Conservation (phyloP, 2,329 filamentous ascomycete species). For the Salinomyces thailandicus region DNA sequence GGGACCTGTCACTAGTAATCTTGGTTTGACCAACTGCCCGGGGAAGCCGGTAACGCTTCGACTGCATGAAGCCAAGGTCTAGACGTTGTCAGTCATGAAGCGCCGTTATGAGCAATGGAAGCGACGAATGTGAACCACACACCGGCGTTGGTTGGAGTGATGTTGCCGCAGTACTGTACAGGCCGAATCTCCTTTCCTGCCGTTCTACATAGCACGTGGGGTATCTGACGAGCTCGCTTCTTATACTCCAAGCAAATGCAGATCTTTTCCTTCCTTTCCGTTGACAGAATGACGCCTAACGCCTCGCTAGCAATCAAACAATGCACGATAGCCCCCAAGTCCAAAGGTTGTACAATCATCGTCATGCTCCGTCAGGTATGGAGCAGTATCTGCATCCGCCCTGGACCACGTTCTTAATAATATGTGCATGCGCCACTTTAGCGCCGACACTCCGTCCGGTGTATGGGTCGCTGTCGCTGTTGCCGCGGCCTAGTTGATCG, state of each 20-base stretch:
- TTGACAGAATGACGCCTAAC: not conserved
- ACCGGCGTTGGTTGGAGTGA: no score
- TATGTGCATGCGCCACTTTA: constrained; percentile 76
- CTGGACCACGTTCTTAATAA: constrained; percentile 58
- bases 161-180: no score
- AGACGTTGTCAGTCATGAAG: no score
- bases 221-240: no score
- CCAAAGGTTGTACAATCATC: not conserved
- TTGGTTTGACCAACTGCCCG: constrained; percentile 23
- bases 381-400: constrained; percentile 18
- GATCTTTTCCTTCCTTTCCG: no score
- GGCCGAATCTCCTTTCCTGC: no score
- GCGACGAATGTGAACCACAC: no score
- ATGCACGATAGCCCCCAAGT: not conserved
- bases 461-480: constrained; percentile 28
- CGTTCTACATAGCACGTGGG: no score
- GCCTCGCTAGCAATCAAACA: not conserved
- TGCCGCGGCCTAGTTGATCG: constrained; percentile 31
- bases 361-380: constrained; percentile 8
- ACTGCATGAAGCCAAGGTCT: constrained; percentile 12
- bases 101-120: no score
- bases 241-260: no score
- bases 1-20: constrained; percentile 11
- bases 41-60: constrained; percentile 15
- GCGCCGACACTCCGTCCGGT: constrained; percentile 58